phyloP scores from a whole-genome alignment of 257 asterid genomes.

The Scutellaria barbata region DNA sequence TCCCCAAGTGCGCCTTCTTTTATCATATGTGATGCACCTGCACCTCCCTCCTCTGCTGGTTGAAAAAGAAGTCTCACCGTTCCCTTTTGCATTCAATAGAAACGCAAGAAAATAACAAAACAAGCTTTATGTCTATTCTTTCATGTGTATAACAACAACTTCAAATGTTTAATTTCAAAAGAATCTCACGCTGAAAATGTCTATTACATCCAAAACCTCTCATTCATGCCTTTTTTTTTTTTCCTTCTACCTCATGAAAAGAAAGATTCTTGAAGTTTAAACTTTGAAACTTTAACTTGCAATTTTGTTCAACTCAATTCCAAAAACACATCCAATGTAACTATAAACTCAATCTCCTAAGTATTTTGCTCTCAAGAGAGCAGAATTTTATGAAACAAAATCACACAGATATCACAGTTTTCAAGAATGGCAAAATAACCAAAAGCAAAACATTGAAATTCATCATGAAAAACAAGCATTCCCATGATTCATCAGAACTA shows the following conservation, averaged over 20 bases:
- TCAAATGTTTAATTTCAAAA: neutral
- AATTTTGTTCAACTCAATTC: neutral
- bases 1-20: conserved; percentile 83
- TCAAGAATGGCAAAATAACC: neutral
- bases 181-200: neutral
- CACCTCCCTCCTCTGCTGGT: conserved; percentile 98
- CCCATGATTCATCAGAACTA: neutral
- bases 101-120: conserved; percentile 9
- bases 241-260: neutral
- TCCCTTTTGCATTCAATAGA: conserved; percentile 56
- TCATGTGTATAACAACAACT: neutral
- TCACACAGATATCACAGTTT: neutral
- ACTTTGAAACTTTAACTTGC: neutral
- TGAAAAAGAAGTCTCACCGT: conserved; percentile 85
- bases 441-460: neutral
- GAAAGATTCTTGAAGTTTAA: neutral
- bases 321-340: neutral
- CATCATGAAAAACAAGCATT: conserved; percentile 11
- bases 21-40: conserved; percentile 80
- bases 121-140: neutral
- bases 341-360: too few relatives aligned
- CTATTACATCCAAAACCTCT: neutral
- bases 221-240: too few relatives aligned
- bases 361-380: neutral
- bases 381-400: conserved; percentile 11